Evolutionary conservation across 2,329 filamentous ascomycete genomes (phyloP).

Genomic region (Fusarium denticulatum): DNA sequence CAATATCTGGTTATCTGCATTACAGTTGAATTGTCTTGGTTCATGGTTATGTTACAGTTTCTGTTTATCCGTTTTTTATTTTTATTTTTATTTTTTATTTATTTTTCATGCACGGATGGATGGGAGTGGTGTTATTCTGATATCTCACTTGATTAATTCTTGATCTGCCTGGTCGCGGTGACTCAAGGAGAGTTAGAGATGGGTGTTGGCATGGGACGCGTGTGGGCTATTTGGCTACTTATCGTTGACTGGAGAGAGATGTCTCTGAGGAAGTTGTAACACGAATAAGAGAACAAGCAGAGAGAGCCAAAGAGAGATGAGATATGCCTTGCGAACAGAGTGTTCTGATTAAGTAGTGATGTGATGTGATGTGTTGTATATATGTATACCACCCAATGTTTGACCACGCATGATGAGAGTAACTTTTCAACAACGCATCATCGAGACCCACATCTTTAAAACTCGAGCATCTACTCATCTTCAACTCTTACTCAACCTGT

Average conservation of each 20-base stretch:
- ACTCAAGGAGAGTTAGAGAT: constrained; percentile 21
- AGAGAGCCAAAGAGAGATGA: constrained; percentile 14
- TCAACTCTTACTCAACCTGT: not conserved
- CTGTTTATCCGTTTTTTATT: constrained; percentile 7
- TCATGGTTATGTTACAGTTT: constrained; percentile 25
- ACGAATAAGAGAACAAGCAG: constrained; percentile 24
- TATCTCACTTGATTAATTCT: constrained; percentile 39
- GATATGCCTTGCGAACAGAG: constrained; percentile 10
- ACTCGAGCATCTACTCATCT: not conserved
- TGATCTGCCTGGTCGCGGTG: constrained; percentile 40
- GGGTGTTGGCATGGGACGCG: constrained; percentile 4
- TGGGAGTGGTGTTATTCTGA: constrained; percentile 13
- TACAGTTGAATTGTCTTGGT: constrained; percentile 24
- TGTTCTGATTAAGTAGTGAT: not conserved
- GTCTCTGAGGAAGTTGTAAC: constrained; percentile 1
- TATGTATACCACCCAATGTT: not conserved
- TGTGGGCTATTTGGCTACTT: constrained; percentile 20
- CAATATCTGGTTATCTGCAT: constrained; percentile 37
- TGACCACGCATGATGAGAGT: not conserved
- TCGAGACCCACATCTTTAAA: not conserved
- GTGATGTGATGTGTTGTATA: not conserved
- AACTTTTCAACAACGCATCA: not conserved
- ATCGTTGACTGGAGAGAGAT: not conserved
- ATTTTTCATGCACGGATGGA: not conserved
- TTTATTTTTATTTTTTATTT: not conserved